Conservation (phyloP, 805 yeast genomes). For the Kodamaea fukazawae region DNA sequence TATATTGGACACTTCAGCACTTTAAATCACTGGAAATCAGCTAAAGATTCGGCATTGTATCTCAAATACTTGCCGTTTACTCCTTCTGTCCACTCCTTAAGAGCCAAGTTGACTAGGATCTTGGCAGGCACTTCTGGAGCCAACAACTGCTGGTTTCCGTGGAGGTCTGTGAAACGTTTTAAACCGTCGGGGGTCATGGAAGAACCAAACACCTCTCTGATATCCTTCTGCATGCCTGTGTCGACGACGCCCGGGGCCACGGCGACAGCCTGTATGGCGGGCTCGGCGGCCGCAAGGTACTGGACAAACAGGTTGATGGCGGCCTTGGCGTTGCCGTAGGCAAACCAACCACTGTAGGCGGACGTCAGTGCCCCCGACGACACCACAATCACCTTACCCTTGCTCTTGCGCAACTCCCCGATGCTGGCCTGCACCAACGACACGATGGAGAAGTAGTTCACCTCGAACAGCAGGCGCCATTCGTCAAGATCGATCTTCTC, state of each 20-base stretch:
- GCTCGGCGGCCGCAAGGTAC: conserved; percentile 69
- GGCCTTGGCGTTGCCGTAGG: conserved; percentile 90
- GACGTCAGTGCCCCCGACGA: conserved; percentile 84
- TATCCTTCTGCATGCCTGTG: conserved; percentile 81
- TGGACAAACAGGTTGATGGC: conserved; percentile 77
- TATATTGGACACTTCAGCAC: too few relatives aligned
- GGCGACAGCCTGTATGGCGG: conserved; percentile 54
- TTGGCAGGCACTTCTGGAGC: conserved; percentile 72
- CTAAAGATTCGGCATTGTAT: conserved; percentile 45
- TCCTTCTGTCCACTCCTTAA: conserved; percentile 52
- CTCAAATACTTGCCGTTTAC: conserved; percentile 70
- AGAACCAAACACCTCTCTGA: conserved; percentile 59
- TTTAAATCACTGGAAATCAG: too few relatives aligned
- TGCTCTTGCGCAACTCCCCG: conserved; percentile 53
- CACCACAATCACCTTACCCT: conserved; percentile 72
- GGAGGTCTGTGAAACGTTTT: conserved; percentile 62
- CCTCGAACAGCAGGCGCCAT: conserved; percentile 67
- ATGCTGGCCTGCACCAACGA: conserved; percentile 52
- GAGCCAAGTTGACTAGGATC: conserved; percentile 63
- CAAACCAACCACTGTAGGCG: conserved; percentile 74
- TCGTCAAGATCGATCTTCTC: conserved; percentile 49
- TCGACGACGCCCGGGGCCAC: conserved; percentile 96
- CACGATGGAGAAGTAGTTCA: conserved; percentile 77
- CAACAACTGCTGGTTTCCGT: conserved; percentile 54
- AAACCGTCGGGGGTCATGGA: conserved; percentile 62